phyloP scores from a whole-genome alignment of 164 flowering plant genomes.

The Houttuynia cordata region DNA sequence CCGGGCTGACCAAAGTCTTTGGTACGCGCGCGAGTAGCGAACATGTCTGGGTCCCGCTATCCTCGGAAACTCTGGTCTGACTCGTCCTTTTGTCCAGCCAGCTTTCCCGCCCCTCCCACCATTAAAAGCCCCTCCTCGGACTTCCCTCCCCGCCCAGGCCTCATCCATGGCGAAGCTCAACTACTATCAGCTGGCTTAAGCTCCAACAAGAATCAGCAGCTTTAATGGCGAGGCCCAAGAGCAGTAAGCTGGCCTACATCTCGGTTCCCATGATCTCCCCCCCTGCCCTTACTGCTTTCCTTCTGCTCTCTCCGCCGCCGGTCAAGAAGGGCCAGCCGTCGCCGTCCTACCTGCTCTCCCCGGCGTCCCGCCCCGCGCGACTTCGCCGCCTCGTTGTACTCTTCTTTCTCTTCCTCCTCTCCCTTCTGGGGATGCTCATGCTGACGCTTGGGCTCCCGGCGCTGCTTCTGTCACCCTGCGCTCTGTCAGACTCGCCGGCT shows the following conservation, averaged over 20 bases:
- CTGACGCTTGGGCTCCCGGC: constrained; percentile 29
- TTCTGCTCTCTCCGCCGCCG: constrained; percentile 28
- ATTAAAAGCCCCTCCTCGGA: too few relatives aligned
- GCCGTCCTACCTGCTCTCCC: constrained; percentile 30
- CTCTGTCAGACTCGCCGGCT: constrained; percentile 31
- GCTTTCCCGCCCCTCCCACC: neutral
- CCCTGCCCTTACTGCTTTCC: constrained; percentile 31
- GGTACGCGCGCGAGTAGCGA: neutral
- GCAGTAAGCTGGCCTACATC: constrained; percentile 33
- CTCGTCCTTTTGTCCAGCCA: neutral
- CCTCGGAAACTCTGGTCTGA: neutral
- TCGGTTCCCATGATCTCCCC: constrained; percentile 36
- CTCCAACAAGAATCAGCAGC: too few relatives aligned
- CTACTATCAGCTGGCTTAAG: too few relatives aligned
- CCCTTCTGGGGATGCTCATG: constrained; percentile 42
- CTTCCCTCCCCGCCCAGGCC: too few relatives aligned
- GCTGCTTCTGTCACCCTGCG: constrained; percentile 21
- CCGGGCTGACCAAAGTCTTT: too few relatives aligned
- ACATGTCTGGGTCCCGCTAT: neutral
- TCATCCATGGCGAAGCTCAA: too few relatives aligned
- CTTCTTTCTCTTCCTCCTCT: constrained; percentile 28
- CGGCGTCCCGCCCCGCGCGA: constrained; percentile 17
- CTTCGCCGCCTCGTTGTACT: constrained; percentile 16
- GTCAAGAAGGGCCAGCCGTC: constrained; percentile 27
- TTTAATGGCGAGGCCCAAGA: constrained; percentile 10